Evolutionary conservation across 495 filamentous ascomycete species (phyloP).

Genomic region (Penicillium macrosclerotiorum): DNA sequence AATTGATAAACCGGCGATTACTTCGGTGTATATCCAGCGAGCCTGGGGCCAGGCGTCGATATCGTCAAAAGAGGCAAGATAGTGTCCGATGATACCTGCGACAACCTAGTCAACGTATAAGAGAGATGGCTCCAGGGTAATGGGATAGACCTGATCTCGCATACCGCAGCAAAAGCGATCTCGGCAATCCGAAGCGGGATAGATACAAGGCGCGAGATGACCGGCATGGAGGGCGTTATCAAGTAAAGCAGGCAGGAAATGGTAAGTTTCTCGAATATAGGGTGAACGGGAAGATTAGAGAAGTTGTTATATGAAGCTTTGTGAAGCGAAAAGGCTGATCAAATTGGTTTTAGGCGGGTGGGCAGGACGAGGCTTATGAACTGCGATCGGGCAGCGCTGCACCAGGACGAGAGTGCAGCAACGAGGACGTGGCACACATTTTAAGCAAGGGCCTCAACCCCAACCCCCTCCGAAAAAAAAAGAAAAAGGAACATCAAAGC

Average conservation of each 20-base stretch:
- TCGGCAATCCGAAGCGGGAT: constrained; percentile 48
- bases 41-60: constrained; percentile 39
- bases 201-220: constrained; percentile 50
- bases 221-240: constrained; percentile 47
- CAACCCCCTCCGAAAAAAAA: too few species aligned
- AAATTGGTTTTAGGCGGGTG: too few species aligned
- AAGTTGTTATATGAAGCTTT: too few species aligned
- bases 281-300: too few species aligned
- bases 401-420: constrained; percentile 14
- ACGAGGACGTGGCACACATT: constrained; percentile 8
- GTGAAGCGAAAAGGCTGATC: too few species aligned
- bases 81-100: constrained; percentile 55
- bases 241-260: too few species aligned
- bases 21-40: constrained; percentile 60
- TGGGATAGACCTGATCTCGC: not conserved
- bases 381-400: constrained; percentile 5
- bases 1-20: constrained; percentile 55
- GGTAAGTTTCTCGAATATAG: not conserved
- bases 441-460: constrained; percentile 25
- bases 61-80: constrained; percentile 38
- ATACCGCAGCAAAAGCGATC: constrained; percentile 42
- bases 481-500: not conserved
- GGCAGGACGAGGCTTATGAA: constrained; percentile 19
- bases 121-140: not conserved
- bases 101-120: constrained; percentile 38